A percentile compares a stretch with the other conserved stretches of the same genome.
phyloP scores from a whole-genome alignment of 2,329 filamentous ascomycete genomes.

The Aspergillus awamori region DNA sequence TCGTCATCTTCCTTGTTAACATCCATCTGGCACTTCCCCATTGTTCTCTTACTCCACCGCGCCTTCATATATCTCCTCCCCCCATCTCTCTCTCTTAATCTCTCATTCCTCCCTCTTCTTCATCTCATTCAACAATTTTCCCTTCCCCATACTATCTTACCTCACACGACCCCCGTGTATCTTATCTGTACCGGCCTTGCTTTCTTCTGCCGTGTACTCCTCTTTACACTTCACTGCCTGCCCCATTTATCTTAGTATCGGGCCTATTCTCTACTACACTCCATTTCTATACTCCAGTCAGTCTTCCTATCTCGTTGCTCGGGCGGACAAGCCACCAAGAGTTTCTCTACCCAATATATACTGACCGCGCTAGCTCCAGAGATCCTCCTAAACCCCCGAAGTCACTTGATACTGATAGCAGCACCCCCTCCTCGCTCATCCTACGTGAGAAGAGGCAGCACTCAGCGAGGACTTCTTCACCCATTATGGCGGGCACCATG shows the following conservation, averaged over 20 bases:
- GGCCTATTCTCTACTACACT: background rate
- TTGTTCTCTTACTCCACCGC: background rate
- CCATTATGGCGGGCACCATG: constrained; percentile 39
- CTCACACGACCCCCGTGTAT: background rate
- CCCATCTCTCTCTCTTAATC: constrained; percentile 13
- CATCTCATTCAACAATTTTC: background rate
- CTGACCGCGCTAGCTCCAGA: constrained; percentile 15
- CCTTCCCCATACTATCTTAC: background rate
- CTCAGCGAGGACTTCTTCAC: constrained; percentile 22
- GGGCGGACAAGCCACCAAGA: background rate
- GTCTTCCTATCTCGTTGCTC: background rate
- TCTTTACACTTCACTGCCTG: background rate
- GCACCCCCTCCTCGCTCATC: constrained; percentile 20
- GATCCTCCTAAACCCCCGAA: constrained; percentile 8
- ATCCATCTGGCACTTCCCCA: background rate
- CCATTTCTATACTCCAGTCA: constrained; percentile 7
- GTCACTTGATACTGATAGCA: constrained; percentile 37
- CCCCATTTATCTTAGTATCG: background rate
- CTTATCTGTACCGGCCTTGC: background rate
- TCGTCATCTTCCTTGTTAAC: constrained; percentile 9
- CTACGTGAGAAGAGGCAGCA: constrained; percentile 17
- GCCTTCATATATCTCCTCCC: constrained; percentile 8
- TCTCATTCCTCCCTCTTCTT: constrained; percentile 3
- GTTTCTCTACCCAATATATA: background rate
- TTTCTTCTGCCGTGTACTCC: background rate